Evolutionary conservation across 2,329 filamentous ascomycete genomes (phyloP).

Genomic region (Diaporthe vaccinii): DNA sequence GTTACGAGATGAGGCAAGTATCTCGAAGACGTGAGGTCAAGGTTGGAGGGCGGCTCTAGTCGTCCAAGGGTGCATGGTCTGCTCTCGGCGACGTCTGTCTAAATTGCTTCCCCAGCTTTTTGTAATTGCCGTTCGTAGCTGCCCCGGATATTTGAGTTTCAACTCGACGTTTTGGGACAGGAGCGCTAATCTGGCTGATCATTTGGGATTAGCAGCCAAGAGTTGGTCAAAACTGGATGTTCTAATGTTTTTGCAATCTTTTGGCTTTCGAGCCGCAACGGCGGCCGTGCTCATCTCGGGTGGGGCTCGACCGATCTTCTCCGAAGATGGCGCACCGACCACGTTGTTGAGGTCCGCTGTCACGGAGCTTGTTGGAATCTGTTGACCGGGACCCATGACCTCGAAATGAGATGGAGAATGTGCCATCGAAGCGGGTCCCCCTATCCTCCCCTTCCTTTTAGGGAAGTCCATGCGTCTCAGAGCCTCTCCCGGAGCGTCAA

Average conservation of each 20-base stretch:
- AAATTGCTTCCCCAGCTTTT: constrained; percentile 37
- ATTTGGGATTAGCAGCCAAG: constrained; percentile 35
- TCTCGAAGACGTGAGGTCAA: not conserved
- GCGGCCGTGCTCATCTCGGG: constrained; percentile 30
- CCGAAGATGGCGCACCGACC: constrained; percentile 28
- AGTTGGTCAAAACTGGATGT: constrained; percentile 17
- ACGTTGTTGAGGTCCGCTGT: constrained; percentile 31
- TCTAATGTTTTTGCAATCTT: constrained; percentile 23
- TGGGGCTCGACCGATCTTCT: constrained; percentile 32
- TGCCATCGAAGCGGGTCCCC: constrained; percentile 30
- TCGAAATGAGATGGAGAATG: constrained; percentile 30
- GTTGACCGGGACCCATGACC: constrained; percentile 31
- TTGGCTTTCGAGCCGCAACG: constrained; percentile 33
- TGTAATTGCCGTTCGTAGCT: constrained; percentile 31
- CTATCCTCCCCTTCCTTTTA: constrained; percentile 25
- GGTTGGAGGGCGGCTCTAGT: not conserved
- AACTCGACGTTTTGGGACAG: constrained; percentile 32
- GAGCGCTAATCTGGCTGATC: constrained; percentile 34
- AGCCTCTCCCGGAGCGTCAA: not conserved
- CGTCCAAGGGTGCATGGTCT: constrained; percentile 4
- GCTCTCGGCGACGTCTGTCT: constrained; percentile 8
- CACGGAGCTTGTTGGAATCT: constrained; percentile 22
- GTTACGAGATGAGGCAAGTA: constrained; percentile 22
- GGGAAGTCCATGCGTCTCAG: constrained; percentile 35
- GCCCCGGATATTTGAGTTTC: constrained; percentile 31